These are phyloP conservation scores for Haplosporangium sp. DNA, from an alignment of 371 early-diverging fungal species.

Conservation along the genomic window DNA sequence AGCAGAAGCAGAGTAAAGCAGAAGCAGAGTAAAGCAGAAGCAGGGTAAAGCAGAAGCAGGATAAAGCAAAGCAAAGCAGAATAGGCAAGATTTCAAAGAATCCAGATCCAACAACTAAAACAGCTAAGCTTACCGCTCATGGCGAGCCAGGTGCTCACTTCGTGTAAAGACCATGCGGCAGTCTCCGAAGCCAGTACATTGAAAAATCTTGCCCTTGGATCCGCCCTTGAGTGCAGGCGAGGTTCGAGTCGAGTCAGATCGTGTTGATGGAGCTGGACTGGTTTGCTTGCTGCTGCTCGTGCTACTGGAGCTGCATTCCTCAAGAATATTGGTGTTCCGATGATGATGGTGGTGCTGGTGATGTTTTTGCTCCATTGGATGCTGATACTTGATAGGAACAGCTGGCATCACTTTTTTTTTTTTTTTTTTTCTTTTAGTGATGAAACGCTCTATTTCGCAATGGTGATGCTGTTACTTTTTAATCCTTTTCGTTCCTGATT, in stretches of 20 bases:
- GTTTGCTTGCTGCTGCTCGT: constrained; percentile 35
- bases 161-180: constrained; percentile 65
- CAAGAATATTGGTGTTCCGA: constrained; percentile 14
- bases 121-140: constrained; percentile 39
- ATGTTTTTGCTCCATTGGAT: constrained; percentile 15
- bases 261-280: constrained; percentile 35
- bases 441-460: not conserved
- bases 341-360: constrained; percentile 9
- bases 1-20: too few species aligned
- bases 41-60: too few species aligned
- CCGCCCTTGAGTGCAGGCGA: constrained; percentile 27
- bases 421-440: not conserved
- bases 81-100: too few species aligned
- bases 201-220: constrained; percentile 57
- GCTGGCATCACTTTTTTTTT: constrained; percentile 23
- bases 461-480: constrained; percentile 1
- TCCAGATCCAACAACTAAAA: not conserved
- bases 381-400: constrained; percentile 25
- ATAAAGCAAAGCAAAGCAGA: too few species aligned
- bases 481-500: not conserved
- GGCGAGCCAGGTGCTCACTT: constrained; percentile 61
- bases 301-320: constrained; percentile 27
- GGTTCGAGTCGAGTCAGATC: constrained; percentile 30
- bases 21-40: too few species aligned
- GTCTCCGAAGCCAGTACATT: constrained; percentile 61